Evolutionary conservation across 1,284 basidiomycete species (phyloP), one percentile per base, ranked within the genome.

Genomic region (Tremellales sp.): DNA sequence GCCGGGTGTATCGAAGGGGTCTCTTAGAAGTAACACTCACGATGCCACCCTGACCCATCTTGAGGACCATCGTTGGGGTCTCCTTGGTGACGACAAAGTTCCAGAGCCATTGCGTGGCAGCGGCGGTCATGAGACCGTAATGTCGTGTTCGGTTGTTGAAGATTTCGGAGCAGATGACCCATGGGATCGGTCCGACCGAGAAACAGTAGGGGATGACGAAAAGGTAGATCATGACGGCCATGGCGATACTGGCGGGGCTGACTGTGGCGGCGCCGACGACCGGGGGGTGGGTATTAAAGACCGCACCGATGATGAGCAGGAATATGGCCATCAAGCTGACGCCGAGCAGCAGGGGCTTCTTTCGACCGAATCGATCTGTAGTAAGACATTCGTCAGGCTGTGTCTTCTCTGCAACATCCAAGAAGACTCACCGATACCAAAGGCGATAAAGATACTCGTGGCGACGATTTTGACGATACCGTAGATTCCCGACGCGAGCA

Each of bases 401-500:
- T n/a, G n/a, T n/a, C n/a, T n/a, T n/a, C n/a, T 3, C 81, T 81
- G n/a, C 79, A 70, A 8, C 68, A 56, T 54, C 82, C n/a, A n/a
- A n/a, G n/a, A n/a, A n/a, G n/a, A n/a, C n/a, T n/a, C n/a, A n/a
- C n/a, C 81, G 45, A 80, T 77, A 55, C 81, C 72, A 67, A 81
- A 70, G 59, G 78, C 75, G 47, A 84, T 77, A 66, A 82, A 88
- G 49, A 82, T 52, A 0, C 77, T 51, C 1, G 87, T 88, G 1
- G 86, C 81, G 34, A 86, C 75, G 43, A 87, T 76, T 65, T 87
- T 83, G 65, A 87, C 78, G 63, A 87, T 76, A 45, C 86, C 87
- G 61, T 90, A 91, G 45, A 90, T 80, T 21, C 87, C 87, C 8
- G 84, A 85, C 2, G 87, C 86, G 48, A 90, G 79, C 2, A 90